phyloP scores from a whole-genome alignment of 176 grass and related monocot genomes.

The Lolium multiflorum region DNA sequence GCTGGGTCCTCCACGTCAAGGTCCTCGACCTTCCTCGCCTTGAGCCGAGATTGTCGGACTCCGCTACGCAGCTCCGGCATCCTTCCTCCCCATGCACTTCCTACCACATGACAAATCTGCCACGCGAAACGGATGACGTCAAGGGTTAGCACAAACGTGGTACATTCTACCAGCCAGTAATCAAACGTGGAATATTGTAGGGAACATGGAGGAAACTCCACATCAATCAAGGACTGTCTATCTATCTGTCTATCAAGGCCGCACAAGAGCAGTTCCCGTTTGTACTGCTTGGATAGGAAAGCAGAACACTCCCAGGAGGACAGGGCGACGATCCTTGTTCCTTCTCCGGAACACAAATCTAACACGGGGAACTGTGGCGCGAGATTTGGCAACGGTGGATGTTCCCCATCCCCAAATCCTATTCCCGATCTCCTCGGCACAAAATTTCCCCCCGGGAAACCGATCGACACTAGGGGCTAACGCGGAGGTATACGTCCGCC shows the following conservation, averaged over 20 bases:
- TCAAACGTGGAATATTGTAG: constrained; percentile 29
- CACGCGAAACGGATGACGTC: not conserved
- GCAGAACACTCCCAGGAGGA: not conserved
- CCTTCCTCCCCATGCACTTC: constrained; percentile 95
- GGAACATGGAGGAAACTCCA: constrained; percentile 19
- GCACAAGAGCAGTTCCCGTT: not conserved
- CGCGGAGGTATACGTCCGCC: not conserved
- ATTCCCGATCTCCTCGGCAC: constrained; percentile 44
- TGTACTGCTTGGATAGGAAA: not conserved
- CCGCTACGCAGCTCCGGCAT: constrained; percentile 99
- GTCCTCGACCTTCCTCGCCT: constrained; percentile 74
- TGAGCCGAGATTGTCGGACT: constrained; percentile 82
- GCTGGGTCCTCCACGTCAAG: constrained; percentile 56
- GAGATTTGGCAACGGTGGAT: constrained; percentile 31
- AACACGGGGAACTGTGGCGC: not conserved
- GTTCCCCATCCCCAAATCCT: constrained; percentile 45
- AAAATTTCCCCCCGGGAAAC: constrained; percentile 3
- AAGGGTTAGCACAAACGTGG: constrained; percentile 2
- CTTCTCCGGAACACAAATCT: not conserved
- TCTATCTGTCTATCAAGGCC: not conserved
- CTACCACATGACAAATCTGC: constrained; percentile 53
- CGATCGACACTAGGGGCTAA: constrained; percentile 24
- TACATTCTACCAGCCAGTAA: constrained; percentile 32
- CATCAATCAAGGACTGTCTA: constrained; percentile 16
- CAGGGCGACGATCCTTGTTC: not conserved